Base-by-base conservation (phyloP, 2,329 filamentous ascomycete genomes). In the Fusarium sp. region DNA sequence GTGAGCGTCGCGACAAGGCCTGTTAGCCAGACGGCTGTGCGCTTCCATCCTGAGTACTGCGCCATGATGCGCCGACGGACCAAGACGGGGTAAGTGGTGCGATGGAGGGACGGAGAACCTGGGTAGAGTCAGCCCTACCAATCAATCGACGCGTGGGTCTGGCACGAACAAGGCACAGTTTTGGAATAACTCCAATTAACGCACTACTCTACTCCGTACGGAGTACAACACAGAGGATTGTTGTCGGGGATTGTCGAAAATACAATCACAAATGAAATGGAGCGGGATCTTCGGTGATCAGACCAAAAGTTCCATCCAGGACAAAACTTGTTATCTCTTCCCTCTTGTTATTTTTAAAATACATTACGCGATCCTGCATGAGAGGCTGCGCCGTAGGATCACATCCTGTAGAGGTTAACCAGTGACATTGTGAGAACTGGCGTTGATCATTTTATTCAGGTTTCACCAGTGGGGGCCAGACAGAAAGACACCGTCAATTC, bases 21-120 rank as follows among this genome's bases (percentile, higher is more conserved):
- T 2, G 63, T 68, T 3, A 68, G 54, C 1, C 55, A 68, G 13
- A 68, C n/a, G 4, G 65, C 64, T 12, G 64, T 68, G 14, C 41
- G 43, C 23, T 68, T 68, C 64, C 64, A 68, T 34, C 64, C 63
- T 4, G 63, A 59, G 49, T 55, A 63, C 9, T 23, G 14, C 5
- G 18, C 14, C 53, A 48, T 55, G n/a, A 10, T 23, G 53, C 6
- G 30, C 49, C 21, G 20, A 8, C 28, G 11, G 16, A 5, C 14
- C 30, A 32, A 32, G 34, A 37, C 34, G 16, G 16, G 32, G 18
- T 51, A 48, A 21, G 28, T 37, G 21, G 42, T 55, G 10, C 41
- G 11, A 50, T 46, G 23, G 27, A 10, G 21, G 21, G 18, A 32
- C 16, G 14, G 30, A 30, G 16, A 18, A 7, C 16, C 25, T 12